phyloP scores from a whole-genome alignment of 2,329 filamentous ascomycete genomes.

The Ophiostoma angusticollis region DNA sequence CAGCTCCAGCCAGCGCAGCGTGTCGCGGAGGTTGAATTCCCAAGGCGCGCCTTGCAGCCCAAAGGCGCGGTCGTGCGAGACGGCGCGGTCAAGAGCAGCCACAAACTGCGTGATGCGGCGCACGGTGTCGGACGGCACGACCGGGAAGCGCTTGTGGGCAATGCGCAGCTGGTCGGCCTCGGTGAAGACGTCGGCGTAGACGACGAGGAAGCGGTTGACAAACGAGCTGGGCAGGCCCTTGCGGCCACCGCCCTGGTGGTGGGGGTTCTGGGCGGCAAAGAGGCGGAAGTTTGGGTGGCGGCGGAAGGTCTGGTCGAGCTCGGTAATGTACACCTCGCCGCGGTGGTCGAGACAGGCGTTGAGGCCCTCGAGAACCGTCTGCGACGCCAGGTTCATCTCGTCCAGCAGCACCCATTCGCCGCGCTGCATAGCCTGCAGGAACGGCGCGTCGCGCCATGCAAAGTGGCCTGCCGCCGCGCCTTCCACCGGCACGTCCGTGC shows the following conservation, averaged over 20 bases:
- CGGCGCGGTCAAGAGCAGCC: constrained; percentile 60
- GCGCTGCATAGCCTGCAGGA: constrained; percentile 89
- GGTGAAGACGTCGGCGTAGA: constrained; percentile 85
- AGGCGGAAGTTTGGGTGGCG: constrained; percentile 83
- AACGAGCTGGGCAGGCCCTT: constrained; percentile 93
- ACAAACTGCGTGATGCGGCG: constrained; percentile 65
- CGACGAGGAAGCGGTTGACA: constrained; percentile 95
- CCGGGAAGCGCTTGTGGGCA: constrained; percentile 63
- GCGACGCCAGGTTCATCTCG: constrained; percentile 97
- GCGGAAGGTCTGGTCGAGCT: constrained; percentile 87
- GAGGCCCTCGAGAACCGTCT: constrained; percentile 88
- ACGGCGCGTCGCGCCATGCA: constrained; percentile 89
- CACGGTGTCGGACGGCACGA: constrained; percentile 45
- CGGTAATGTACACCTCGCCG: constrained; percentile 88
- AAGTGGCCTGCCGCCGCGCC: constrained; percentile 85
- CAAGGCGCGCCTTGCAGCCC: constrained; percentile 63
- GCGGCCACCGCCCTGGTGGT: constrained; percentile 89
- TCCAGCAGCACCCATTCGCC: constrained; percentile 95
- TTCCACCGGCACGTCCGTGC: constrained; percentile 89
- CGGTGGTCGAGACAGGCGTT: constrained; percentile 96
- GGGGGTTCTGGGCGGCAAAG: constrained; percentile 94
- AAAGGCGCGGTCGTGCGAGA: constrained; percentile 46
- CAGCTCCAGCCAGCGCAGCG: constrained; percentile 74
- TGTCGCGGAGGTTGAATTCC: constrained; percentile 92
- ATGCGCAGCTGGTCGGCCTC: constrained; percentile 72